phyloP scores from a whole-genome alignment of 768 basidiomycete species.

The Lactifluus subvellereus region DNA sequence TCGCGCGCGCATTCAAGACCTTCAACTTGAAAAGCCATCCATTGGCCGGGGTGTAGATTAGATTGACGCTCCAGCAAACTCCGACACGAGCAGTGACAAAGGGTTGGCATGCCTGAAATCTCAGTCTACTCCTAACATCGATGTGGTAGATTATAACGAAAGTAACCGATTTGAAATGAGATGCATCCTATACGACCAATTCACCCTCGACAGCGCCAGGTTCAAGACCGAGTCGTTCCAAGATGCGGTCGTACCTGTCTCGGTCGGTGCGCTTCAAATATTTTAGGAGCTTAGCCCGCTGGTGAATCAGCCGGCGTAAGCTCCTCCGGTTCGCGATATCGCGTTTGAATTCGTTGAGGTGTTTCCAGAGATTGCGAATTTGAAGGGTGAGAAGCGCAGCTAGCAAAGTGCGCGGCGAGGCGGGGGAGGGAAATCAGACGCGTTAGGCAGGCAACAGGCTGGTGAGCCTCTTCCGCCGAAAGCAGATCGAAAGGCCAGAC shows the following conservation, averaged over 20 bases:
- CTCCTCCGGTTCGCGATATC: slow-evolving; percentile 75
- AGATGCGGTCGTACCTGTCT: slow-evolving; percentile 65
- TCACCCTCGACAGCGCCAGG: slow-evolving; percentile 84
- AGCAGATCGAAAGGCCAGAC: not conserved
- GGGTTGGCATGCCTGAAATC: too few species aligned
- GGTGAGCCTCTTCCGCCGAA: not conserved
- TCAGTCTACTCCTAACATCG: too few species aligned
- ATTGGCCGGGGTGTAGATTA: too few species aligned
- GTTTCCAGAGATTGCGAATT: slow-evolving; percentile 78
- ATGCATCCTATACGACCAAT: slow-evolving; percentile 56
- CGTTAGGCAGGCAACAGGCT: not conserved
- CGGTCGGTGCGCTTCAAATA: slow-evolving; percentile 66
- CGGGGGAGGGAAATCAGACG: not conserved
- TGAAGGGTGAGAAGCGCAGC: slow-evolving; percentile 82
- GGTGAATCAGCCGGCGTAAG: slow-evolving; percentile 73
- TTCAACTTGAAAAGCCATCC: too few species aligned
- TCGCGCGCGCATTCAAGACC: too few species aligned
- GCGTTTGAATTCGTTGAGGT: slow-evolving; percentile 58
- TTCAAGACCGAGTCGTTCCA: slow-evolving; percentile 73
- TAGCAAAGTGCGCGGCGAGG: slow-evolving; percentile 30
- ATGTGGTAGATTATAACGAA: not conserved
- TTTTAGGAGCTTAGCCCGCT: slow-evolving; percentile 74
- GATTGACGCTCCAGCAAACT: too few species aligned
- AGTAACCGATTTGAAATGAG: slow-evolving; percentile 28
- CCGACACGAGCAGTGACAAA: too few species aligned